Percentiles rank a stretch among this genome's conserved stretches.
phyloP scores from a whole-genome alignment of 495 filamentous ascomycete genomes.

The Trichoderma parareesei region DNA sequence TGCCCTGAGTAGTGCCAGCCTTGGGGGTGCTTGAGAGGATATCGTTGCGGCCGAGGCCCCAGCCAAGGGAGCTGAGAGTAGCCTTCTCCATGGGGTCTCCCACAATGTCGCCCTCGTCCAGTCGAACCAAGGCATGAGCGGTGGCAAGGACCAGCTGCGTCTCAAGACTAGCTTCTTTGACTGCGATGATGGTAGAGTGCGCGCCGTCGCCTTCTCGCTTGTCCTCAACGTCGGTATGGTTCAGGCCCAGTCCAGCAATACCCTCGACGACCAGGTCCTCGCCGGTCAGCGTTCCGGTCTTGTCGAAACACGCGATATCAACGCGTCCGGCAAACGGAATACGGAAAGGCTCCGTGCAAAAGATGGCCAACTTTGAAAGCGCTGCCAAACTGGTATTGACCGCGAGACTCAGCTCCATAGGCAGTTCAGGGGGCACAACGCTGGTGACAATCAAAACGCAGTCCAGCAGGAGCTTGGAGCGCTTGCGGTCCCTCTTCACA shows the following conservation, averaged over 20 bases:
- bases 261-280: slow-evolving; percentile 97
- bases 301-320: slow-evolving; percentile 97
- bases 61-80: slow-evolving; percentile 79
- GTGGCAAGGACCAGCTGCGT: slow-evolving; percentile 93
- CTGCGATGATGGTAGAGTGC: slow-evolving; percentile 61
- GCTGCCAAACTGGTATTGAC: slow-evolving; percentile 98
- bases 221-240: slow-evolving; percentile 52
- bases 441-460: slow-evolving; percentile 96
- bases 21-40: slow-evolving; percentile 49
- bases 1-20: slow-evolving; percentile 22
- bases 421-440: slow-evolving; percentile 93
- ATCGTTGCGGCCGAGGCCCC: slow-evolving; percentile 84
- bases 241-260: slow-evolving; percentile 79
- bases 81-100: slow-evolving; percentile 99
- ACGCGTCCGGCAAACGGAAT: slow-evolving; percentile 95
- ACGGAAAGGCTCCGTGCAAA: slow-evolving; percentile 98
- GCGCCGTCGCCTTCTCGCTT: slow-evolving; percentile 76
- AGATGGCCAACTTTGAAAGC: slow-evolving; percentile 89
- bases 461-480: slow-evolving; percentile 93
- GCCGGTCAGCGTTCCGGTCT: slow-evolving; percentile 93
- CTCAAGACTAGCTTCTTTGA: slow-evolving; percentile 57
- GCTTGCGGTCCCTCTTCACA: slow-evolving; percentile 84
- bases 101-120: slow-evolving; percentile 95
- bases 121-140: slow-evolving; percentile 87
- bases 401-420: slow-evolving; percentile 94